Base-by-base conservation (phyloP, 2,329 filamentous ascomycete species). In the Endothia cerciana region DNA sequence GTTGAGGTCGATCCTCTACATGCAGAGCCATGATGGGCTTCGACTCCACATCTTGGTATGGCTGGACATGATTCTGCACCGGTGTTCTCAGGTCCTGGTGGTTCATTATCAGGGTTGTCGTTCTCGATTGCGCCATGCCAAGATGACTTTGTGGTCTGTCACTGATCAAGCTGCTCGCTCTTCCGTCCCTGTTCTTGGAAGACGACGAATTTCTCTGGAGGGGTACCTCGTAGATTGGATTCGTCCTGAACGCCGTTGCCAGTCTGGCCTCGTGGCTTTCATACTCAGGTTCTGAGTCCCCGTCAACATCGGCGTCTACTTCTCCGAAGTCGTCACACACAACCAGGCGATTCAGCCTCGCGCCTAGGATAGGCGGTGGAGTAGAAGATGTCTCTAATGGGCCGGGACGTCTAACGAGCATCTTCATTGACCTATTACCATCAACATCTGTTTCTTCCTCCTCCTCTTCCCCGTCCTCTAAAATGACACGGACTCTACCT, bases 21-120 rank as follows among this genome's bases (percentile, higher is more conserved):
- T 5, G 11, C 25, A 45, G 40, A 22, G 58, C 45, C 8, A 40
- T 7, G 7, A 63, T 15, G 3, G 64, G 60, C 36, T 45, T 61
- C 19, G 58, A 45, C 41, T 62, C 63, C 38, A 58, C 63, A 30
- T 65, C 63, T 43, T 61, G 49, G 49, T 65, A 65, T 47, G 61
- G 53, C 55, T 59, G 64, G 17, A 60, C 45, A 38, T 63, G 60
- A 38, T 66, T 45, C 33, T 63, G 64, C 38, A 59, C 60, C n/a
- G 64, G 64, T n/a, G 64, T 60, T 28, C 60, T 58, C 60, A 38
- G 28, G 45, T 57, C 60, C 28, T 51, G 62, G 55, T 55, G 49
- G 15, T 63, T 49, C 10, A 36, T 36, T 22, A 43, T 38, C n/a
- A 63, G 60, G 30, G 36, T 25, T 33, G 60, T 47, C n/a, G 55